phyloP scores from a whole-genome alignment of 2,329 filamentous ascomycete genomes.

The Chaetomium olivaceum region DNA sequence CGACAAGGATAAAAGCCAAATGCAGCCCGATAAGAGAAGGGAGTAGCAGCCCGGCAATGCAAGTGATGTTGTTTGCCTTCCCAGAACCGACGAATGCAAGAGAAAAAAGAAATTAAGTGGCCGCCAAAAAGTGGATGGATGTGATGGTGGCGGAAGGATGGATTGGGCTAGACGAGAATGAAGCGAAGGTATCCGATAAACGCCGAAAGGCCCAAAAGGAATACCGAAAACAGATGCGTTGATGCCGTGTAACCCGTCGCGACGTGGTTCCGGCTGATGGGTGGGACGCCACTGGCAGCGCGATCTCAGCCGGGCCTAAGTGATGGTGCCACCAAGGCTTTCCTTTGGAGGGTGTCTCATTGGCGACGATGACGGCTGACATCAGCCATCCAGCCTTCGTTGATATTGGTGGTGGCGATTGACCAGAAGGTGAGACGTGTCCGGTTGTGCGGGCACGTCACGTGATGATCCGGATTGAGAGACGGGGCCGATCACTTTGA shows the following conservation, averaged over 20 bases:
- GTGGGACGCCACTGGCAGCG: not conserved
- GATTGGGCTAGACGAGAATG: not conserved
- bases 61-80: not conserved
- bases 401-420: not conserved
- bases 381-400: slow-evolving; percentile 2
- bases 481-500: slow-evolving; percentile 11
- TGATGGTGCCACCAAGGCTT: not conserved
- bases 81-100: not conserved
- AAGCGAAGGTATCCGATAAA: not conserved
- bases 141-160: not conserved
- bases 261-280: slow-evolving; percentile 12
- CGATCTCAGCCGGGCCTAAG: too few relatives aligned
- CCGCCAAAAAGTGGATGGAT: not conserved
- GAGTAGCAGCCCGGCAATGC: not conserved
- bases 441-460: not conserved
- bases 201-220: too few relatives aligned
- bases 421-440: slow-evolving; percentile 6
- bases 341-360: not conserved
- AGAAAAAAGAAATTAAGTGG: not conserved
- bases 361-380: slow-evolving; percentile 13
- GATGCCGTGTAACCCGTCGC: slow-evolving; percentile 20
- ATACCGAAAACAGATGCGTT: slow-evolving; percentile 9
- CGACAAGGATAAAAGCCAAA: not conserved
- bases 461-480: not conserved
- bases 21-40: not conserved